Evolutionary conservation across 768 basidiomycete species (phyloP).

Genomic region (Hypsizygus marmoreus): DNA sequence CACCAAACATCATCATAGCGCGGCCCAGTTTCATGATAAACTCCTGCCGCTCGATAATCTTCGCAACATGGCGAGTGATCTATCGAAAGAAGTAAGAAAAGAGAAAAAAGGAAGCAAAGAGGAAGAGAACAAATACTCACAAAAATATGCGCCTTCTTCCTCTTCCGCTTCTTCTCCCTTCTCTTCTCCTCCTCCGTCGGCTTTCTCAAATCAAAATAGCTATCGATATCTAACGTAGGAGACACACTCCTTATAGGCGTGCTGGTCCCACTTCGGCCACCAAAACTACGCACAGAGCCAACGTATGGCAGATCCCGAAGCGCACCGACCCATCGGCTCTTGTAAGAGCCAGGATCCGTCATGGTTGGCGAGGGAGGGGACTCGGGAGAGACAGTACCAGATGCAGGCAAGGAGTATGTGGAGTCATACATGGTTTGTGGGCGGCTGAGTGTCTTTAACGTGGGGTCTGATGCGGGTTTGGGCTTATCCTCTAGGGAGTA

Average conservation of each 20-base stretch:
- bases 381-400: conserved; percentile 1
- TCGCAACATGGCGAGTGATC: conserved; percentile 85
- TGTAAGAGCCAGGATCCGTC: conserved; percentile 10
- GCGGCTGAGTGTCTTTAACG: conserved; percentile 1
- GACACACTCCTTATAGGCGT: conserved; percentile 30
- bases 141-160: conserved; percentile 76
- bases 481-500: conserved; percentile 25
- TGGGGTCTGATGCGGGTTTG: not conserved
- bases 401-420: conserved; percentile 4
- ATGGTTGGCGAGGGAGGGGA: conserved; percentile 13
- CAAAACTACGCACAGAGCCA: conserved; percentile 18
- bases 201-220: conserved; percentile 17
- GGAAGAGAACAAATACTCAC: conserved; percentile 41
- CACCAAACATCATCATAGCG: conserved; percentile 90
- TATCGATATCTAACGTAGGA: conserved; percentile 25
- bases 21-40: conserved; percentile 84
- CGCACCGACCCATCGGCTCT: conserved; percentile 8
- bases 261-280: conserved; percentile 19
- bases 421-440: conserved; percentile 5
- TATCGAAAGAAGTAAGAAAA: conserved; percentile 25
- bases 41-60: conserved; percentile 78
- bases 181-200: conserved; percentile 28
- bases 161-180: conserved; percentile 50
- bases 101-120: not conserved
- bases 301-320: conserved; percentile 33